Conservation (phyloP, 352 stramenopile species). For the Phytophthora tentaculata region DNA sequence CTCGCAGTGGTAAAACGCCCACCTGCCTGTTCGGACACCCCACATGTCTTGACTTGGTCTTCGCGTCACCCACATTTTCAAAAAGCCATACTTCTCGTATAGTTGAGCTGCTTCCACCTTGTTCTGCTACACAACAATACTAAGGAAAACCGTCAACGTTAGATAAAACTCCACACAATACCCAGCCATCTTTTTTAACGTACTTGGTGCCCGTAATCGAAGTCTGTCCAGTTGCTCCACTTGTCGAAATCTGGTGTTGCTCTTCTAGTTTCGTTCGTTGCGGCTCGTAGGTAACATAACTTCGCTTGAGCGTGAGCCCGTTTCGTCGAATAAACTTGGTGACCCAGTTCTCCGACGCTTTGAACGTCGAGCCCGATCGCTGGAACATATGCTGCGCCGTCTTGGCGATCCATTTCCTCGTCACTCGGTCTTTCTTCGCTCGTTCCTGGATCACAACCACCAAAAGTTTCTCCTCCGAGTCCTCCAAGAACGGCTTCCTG, state of each 20-base stretch:
- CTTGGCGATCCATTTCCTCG: constrained; percentile 85
- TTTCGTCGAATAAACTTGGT: constrained; percentile 87
- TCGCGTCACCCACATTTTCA: no score
- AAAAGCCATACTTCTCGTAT: no score
- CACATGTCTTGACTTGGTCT: no score
- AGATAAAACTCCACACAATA: background rate
- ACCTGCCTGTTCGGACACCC: no score
- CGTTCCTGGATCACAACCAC: constrained; percentile 80
- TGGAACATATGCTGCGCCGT: constrained; percentile 88
- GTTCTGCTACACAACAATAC: constrained; percentile 29
- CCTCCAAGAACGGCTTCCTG: constrained; percentile 73
- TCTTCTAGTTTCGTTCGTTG: constrained; percentile 26
- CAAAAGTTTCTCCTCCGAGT: constrained; percentile 73
- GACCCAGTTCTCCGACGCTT: constrained; percentile 85
- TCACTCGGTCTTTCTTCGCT: constrained; percentile 81
- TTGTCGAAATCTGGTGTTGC: constrained; percentile 9
- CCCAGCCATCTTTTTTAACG: background rate
- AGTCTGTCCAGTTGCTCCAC: background rate
- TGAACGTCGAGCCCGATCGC: constrained; percentile 71
- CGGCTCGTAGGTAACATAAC: constrained; percentile 78
- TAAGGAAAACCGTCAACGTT: constrained; percentile 4
- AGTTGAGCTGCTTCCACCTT: no score
- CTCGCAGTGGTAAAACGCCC: no score
- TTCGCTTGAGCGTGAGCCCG: constrained; percentile 77
- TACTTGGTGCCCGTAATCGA: constrained; percentile 16